Percentiles rank a stretch among this genome's conserved stretches.
Evolutionary conservation across 2,329 filamentous ascomycete species (phyloP).

Genomic region (Fusarium sp.): DNA sequence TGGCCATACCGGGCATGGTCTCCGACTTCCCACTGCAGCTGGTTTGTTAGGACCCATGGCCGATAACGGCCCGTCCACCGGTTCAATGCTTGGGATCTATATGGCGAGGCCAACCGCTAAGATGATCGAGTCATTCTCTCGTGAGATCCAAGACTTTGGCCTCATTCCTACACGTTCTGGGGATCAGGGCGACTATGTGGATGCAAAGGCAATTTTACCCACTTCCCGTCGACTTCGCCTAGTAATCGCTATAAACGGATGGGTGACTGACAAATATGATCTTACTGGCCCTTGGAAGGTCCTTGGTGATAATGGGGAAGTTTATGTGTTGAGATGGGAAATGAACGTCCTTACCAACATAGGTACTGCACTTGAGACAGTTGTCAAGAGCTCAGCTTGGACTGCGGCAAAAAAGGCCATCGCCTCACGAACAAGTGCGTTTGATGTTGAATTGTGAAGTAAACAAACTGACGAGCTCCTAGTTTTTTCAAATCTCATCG

Average conservation of each 20-base stretch:
- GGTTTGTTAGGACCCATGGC: slow-evolving; percentile 84
- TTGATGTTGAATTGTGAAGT: background rate
- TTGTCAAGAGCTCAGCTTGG: slow-evolving; percentile 88
- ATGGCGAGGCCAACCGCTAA: slow-evolving; percentile 84
- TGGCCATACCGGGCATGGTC: slow-evolving; percentile 80
- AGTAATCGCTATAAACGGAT: slow-evolving; percentile 86
- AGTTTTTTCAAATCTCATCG: slow-evolving; percentile 70
- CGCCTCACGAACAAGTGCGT: slow-evolving; percentile 61
- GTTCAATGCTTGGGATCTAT: slow-evolving; percentile 92
- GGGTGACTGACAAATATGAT: slow-evolving; percentile 81
- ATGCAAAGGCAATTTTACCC: slow-evolving; percentile 65
- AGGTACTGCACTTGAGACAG: slow-evolving; percentile 80
- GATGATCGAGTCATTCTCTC: slow-evolving; percentile 89
- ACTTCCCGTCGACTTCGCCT: slow-evolving; percentile 79
- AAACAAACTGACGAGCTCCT: background rate
- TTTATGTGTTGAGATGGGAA: slow-evolving; percentile 89
- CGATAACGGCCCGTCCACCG: slow-evolving; percentile 83
- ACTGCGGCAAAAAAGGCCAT: slow-evolving; percentile 71
- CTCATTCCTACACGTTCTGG: slow-evolving; percentile 79
- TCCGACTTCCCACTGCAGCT: slow-evolving; percentile 80
- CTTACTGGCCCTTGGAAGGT: slow-evolving; percentile 79
- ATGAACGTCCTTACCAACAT: slow-evolving; percentile 81
- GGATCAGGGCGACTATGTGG: slow-evolving; percentile 55
- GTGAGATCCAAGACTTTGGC: slow-evolving; percentile 89
- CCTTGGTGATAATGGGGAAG: slow-evolving; percentile 79